Evolutionary conservation across 768 basidiomycete species (phyloP).

Genomic region (Phlebiopsis flavidoalba): DNA sequence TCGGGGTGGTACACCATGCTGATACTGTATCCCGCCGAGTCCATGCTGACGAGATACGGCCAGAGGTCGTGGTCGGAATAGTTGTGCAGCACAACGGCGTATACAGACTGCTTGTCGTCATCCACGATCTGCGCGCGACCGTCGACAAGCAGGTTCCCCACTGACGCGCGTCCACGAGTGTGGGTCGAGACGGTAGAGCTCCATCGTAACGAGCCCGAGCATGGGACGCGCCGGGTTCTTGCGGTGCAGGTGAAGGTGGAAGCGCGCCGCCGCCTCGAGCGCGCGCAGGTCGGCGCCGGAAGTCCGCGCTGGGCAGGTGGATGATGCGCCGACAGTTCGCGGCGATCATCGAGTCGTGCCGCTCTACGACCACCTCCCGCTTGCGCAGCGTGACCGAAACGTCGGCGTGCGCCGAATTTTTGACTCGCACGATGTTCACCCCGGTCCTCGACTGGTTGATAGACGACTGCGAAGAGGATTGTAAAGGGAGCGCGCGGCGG

Average conservation of each 20-base stretch:
- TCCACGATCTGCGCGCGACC: constrained; percentile 43
- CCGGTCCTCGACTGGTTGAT: constrained; percentile 25
- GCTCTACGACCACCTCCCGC: constrained; percentile 37
- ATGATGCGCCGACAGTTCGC: constrained; percentile 31
- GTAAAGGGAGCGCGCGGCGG: constrained; percentile 31
- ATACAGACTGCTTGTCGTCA: constrained; percentile 37
- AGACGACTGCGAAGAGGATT: constrained; percentile 20
- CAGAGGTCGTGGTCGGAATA: constrained; percentile 47
- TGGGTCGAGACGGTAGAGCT: constrained; percentile 46
- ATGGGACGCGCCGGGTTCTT: constrained; percentile 44
- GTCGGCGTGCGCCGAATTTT: constrained; percentile 40
- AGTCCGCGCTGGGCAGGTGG: constrained; percentile 31
- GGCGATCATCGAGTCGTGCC: constrained; percentile 38
- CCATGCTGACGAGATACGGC: constrained; percentile 62
- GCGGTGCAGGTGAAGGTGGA: constrained; percentile 52
- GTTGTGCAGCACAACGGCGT: constrained; percentile 46
- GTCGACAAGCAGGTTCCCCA: constrained; percentile 40
- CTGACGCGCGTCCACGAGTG: constrained; percentile 38
- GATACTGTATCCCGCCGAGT: constrained; percentile 48
- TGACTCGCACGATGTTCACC: constrained; percentile 42
- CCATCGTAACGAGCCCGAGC: constrained; percentile 43
- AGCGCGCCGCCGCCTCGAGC: constrained; percentile 53
- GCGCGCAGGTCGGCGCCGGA: constrained; percentile 30
- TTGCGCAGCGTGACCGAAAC: constrained; percentile 42
- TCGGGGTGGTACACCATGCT: constrained; percentile 52